These are phyloP conservation scores for Hanseniaspora osmophila DNA, from an alignment of 805 yeast species.

Conservation along the genomic window DNA sequence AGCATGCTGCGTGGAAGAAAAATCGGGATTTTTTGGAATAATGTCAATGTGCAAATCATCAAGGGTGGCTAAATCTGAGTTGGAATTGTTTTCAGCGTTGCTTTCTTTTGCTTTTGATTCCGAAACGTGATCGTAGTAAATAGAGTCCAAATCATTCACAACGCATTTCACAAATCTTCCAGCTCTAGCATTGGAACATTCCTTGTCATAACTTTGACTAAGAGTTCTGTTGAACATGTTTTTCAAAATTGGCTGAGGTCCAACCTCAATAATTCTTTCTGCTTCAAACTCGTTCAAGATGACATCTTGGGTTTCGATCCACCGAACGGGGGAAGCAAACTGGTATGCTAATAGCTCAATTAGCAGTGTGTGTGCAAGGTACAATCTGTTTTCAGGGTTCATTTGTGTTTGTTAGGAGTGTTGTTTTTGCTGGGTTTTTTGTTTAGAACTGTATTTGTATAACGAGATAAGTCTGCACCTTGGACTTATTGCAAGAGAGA, in stretches of 20 bases:
- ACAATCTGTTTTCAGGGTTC: constrained; percentile 69
- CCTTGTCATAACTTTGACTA: constrained; percentile 64
- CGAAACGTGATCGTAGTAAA: constrained; percentile 49
- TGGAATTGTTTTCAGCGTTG: neutral
- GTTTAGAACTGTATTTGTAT: no score
- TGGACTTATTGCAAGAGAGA: no score
- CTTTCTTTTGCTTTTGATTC: constrained; percentile 28
- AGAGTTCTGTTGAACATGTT: constrained; percentile 85
- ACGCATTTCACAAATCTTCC: constrained; percentile 32
- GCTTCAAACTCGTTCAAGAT: constrained; percentile 66
- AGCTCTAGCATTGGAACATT: constrained; percentile 1
- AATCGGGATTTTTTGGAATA: neutral
- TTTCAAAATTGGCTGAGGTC: constrained; percentile 83
- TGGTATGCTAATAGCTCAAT: constrained; percentile 83
- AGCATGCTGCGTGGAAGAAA: neutral
- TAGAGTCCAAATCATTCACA: constrained; percentile 71
- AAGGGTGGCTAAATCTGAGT: no score
- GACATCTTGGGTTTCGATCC: constrained; percentile 91
- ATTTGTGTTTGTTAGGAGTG: constrained; percentile 2
- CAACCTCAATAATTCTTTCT: constrained; percentile 79
- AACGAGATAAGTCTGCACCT: no score
- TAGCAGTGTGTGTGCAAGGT: constrained; percentile 68
- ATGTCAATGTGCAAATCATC: no score
- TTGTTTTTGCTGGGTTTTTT: neutral
- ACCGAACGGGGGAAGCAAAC: constrained; percentile 85